Percentiles rank a stretch among this genome's conserved stretches.
Conservation (phyloP, 257 asterid species). For the Fraxinus cuspidata region DNA sequence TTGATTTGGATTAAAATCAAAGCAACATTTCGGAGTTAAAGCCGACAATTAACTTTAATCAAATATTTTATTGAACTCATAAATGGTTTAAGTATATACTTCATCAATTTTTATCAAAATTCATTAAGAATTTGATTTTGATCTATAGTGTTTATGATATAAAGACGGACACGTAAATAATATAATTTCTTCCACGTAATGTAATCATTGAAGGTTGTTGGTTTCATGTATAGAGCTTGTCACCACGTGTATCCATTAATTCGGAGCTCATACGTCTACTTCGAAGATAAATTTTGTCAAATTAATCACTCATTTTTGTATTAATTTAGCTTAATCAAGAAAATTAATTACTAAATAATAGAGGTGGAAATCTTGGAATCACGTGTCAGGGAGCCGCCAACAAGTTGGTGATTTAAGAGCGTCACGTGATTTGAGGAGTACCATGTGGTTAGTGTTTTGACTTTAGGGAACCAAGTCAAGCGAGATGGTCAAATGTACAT, state of each 20-base stretch:
- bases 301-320: neutral
- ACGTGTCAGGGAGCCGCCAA: neutral
- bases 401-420: neutral
- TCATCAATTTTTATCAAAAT: too few relatives aligned
- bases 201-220: neutral
- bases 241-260: neutral
- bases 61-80: too few relatives aligned
- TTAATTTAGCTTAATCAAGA: neutral
- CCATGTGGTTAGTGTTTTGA: conserved; percentile 11
- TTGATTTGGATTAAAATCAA: too few relatives aligned
- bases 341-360: neutral
- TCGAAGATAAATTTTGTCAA: neutral
- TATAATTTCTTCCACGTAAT: neutral
- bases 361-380: neutral
- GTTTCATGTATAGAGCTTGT: neutral
- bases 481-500: neutral
- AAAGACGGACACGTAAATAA: neutral
- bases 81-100: too few relatives aligned
- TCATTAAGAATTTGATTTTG: too few relatives aligned
- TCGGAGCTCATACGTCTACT: too few relatives aligned
- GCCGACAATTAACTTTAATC: too few relatives aligned
- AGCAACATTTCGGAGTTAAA: too few relatives aligned
- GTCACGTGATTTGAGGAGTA: neutral
- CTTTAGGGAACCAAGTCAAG: conserved; percentile 2
- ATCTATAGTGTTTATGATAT: too few relatives aligned